Base-by-base conservation (phyloP, 257 asterid genomes). In the Solanum appendiculatum region DNA sequence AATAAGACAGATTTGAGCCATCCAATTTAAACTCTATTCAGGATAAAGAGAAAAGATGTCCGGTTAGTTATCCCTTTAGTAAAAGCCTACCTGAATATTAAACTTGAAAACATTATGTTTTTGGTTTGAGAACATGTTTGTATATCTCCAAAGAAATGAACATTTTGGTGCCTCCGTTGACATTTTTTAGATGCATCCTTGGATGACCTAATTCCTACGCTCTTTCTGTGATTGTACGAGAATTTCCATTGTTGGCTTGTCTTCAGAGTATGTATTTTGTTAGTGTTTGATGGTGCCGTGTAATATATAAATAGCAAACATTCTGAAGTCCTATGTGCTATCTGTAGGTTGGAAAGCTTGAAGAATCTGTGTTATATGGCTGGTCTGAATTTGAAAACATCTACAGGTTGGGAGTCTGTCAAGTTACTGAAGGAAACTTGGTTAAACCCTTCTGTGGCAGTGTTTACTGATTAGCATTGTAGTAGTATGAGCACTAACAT, bases 331-430 rank as follows among this genome's bases (percentile, higher is more conserved):
- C 54, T 60, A 25, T 16, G 34, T 34, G 31, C 42, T 40, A 18
- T 85, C 29, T 87, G 86, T 92, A 95, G 99, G 93, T 82, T 68
- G 95, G 94, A 51, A 92, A 90, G 89, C 92, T 93, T 60, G 95
- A 92, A 88, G 98, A 97, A 86, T 97, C 98, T 88, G 92, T 94
- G 85, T 23, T 34, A 70, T 92, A 93, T 68, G 99, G 96, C 82
- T 91, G 97, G 91, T 89, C 90, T 68, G 95, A 94, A 70, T 95
- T 97, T 74, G 91, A 89, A 77, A 95, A 94, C 92, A 93, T 95
- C 91, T 90, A 92, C 87, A 89, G 92, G 51, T 86, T 87, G 83
- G 87, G 94, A 29, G 94, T 92, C 82, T 92, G 91, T 94, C 86
- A 94, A 93, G 99, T 98, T 97, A 91, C 56, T 73, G 29, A 7